These are phyloP conservation scores for Penicillium sp. DNA, from an alignment of 2,329 filamentous ascomycete genomes.

Conservation along the genomic window DNA sequence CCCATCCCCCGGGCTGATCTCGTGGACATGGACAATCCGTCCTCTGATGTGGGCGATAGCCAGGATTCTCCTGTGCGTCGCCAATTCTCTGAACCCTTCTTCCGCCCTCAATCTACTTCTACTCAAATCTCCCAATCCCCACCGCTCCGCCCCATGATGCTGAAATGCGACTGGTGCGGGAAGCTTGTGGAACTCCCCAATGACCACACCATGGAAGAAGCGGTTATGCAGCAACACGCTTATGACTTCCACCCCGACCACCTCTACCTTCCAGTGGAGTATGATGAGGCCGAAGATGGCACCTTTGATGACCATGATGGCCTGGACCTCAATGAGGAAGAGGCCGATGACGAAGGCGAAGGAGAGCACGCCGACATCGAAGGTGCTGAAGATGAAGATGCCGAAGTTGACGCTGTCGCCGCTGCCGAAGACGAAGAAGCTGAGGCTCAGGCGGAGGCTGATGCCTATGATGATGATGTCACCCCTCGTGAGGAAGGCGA, in stretches of 20 bases:
- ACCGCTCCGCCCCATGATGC: slow-evolving; percentile 25
- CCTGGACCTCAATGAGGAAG: slow-evolving; percentile 10
- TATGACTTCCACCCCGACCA: slow-evolving; percentile 39
- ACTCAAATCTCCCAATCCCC: slow-evolving; percentile 39
- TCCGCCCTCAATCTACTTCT: slow-evolving; percentile 36
- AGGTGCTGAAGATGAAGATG: slow-evolving; percentile 13
- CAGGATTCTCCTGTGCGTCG: slow-evolving; percentile 40
- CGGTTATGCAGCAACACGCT: slow-evolving; percentile 37
- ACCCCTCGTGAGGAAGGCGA: slow-evolving; percentile 12
- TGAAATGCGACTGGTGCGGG: slow-evolving; percentile 42
- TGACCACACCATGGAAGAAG: slow-evolving; percentile 26
- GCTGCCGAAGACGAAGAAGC: slow-evolving; percentile 17
- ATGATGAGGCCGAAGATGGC: slow-evolving; percentile 29
- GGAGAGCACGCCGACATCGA: slow-evolving; percentile 20
- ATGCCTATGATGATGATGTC: slow-evolving; percentile 15
- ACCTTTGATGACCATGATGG: slow-evolving; percentile 16
- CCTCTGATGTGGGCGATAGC: slow-evolving; percentile 39
- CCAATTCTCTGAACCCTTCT: slow-evolving; percentile 42
- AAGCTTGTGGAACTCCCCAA: slow-evolving; percentile 33
- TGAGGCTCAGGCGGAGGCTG: slow-evolving; percentile 17
- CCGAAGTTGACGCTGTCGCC: slow-evolving; percentile 17
- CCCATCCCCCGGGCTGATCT: slow-evolving; percentile 36
- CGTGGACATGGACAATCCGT: slow-evolving; percentile 37
- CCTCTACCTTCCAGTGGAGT: slow-evolving; percentile 29
- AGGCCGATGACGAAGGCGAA: not conserved